Evolutionary conservation across 306 rosid species (phyloP), one percentile per base, ranked within the genome.

Genomic region (Medicago ruthenica): DNA sequence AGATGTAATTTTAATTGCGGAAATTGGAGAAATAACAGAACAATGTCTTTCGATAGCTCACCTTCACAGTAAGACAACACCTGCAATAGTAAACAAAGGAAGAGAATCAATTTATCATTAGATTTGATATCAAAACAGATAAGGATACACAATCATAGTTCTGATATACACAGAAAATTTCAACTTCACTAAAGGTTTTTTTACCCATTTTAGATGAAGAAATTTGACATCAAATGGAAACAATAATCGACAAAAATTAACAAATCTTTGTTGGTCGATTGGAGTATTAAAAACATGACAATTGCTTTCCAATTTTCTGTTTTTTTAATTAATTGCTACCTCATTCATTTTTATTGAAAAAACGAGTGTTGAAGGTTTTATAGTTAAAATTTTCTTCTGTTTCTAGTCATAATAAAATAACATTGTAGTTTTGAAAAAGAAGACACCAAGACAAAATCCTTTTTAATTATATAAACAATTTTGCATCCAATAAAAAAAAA

Each of bases 11-110:
- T 48, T 11, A 50, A 62, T 70, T 27, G 39, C 55, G 7, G 31
- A 57, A 76, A 76, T 45, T 8, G 79, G 61, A 53, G 58, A 77
- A 50, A 77, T 60, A 5, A 40, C 51, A 70, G 76, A 48, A 59
- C 7, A 21, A 51, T 39, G 55, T 17, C 40, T 57, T 31, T 48
- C 40, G 58, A 77, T 67, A 77, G 54, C 89, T 84, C 77, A 92
- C 99, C 97, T 95, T 92, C 55, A 95, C 99, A 54, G 98, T 95
- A 57, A 95, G 96, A 76, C 96, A 95, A 61, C 99, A 95, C 97
- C 99, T 95, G 90, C 83, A 85, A 77, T 77, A 70, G 71, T 65
- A 84, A 76, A 85, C 40, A 59, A 34, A 80, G 57, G 45, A 68
- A 34, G 17, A 47, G 45, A 70, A 64, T 80, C 41, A 85, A 79